Evolutionary conservation across 257 asterid genomes (phyloP).

Genomic region (Eustoma russellianum): DNA sequence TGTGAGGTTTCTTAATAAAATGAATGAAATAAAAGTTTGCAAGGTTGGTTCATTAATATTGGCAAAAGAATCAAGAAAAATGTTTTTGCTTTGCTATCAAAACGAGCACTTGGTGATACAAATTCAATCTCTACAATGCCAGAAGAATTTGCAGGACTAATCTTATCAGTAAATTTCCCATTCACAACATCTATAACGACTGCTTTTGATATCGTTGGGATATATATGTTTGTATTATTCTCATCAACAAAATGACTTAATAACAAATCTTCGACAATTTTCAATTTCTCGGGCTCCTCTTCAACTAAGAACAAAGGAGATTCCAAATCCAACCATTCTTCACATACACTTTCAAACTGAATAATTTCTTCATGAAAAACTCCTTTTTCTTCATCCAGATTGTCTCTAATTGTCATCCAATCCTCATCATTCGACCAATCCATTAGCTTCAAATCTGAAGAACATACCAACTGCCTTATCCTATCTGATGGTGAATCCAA

Average conservation of each 20-base stretch:
- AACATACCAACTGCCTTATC: constrained; percentile 29
- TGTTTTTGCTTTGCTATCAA: constrained; percentile 13
- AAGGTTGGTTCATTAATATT: no score
- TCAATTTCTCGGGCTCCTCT: constrained; percentile 19
- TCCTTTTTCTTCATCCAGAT: constrained; percentile 23
- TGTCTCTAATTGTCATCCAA: constrained; percentile 57
- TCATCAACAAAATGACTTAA: constrained; percentile 12
- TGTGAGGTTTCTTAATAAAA: no score
- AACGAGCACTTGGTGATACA: constrained; percentile 15
- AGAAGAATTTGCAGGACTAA: constrained; percentile 7
- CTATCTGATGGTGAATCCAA: constrained; percentile 34
- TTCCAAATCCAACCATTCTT: constrained; percentile 10
- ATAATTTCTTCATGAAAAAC: not conserved
- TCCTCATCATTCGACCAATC: constrained; percentile 44
- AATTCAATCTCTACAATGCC: constrained; percentile 11
- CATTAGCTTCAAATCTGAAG: constrained; percentile 9
- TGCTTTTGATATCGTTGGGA: no score
- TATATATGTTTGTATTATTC: no score
- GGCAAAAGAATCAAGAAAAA: not conserved
- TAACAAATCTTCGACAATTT: constrained; percentile 13
- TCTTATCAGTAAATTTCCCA: constrained; percentile 12
- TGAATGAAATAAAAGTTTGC: no score
- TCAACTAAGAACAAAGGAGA: constrained; percentile 10
- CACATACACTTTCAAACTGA: constrained; percentile 5
- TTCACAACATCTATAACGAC: no score